Evolutionary conservation across 148 eudicot species (phyloP).

Genomic region (Rhododendron henanense): DNA sequence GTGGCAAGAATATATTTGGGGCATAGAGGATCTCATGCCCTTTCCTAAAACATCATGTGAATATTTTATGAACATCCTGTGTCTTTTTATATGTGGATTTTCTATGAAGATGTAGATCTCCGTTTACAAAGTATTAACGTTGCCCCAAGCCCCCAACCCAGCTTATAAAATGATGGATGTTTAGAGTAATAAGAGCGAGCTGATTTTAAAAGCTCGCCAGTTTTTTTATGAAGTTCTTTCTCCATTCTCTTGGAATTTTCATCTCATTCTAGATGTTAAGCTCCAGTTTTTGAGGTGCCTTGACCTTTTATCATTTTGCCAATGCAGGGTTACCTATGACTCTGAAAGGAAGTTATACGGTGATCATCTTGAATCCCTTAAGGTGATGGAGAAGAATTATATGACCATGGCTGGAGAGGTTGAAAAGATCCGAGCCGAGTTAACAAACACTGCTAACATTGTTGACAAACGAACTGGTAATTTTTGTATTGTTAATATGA

Average conservation of each 20-base stretch:
- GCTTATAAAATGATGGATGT: background rate
- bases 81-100: background rate
- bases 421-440: slow-evolving; percentile 82
- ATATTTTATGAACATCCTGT: background rate
- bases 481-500: background rate
- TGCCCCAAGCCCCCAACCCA: background rate
- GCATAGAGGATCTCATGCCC: background rate
- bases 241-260: background rate
- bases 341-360: slow-evolving; percentile 83
- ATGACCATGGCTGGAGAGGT: slow-evolving; percentile 87
- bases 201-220: background rate
- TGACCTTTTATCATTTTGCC: slow-evolving; percentile 5
- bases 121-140: background rate
- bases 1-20: background rate
- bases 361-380: slow-evolving; percentile 93
- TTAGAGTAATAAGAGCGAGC: background rate
- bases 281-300: background rate
- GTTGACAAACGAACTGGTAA: slow-evolving; percentile 73
- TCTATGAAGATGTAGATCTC: background rate
- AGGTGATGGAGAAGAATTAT: slow-evolving; percentile 96
- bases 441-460: slow-evolving; percentile 50
- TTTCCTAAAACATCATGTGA: background rate
- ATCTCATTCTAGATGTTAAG: background rate
- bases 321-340: slow-evolving; percentile 81
- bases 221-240: background rate